Conservation (phyloP, 2,329 filamentous ascomycete genomes). For the Arthrobotrys musiformis region DNA sequence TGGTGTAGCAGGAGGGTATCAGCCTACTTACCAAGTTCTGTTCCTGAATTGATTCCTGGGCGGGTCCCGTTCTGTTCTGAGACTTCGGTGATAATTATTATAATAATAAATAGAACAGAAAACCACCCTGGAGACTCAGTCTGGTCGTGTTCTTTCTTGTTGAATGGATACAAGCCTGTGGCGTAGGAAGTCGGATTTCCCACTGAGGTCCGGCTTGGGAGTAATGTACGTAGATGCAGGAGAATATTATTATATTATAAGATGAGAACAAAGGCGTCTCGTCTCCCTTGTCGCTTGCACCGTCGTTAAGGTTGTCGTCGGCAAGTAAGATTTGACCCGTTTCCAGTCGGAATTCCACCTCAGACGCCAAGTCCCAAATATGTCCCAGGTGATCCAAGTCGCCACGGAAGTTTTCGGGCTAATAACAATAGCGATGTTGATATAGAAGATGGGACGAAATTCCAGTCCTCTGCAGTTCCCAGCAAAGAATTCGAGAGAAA, state of each 20-base stretch:
- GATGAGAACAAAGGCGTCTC: conserved; percentile 7
- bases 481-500: conserved; percentile 1
- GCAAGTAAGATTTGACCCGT: conserved; percentile 51
- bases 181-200: not conserved
- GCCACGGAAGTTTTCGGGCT: conserved; percentile 32
- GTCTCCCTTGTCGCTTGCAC: conserved; percentile 20
- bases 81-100: too few relatives aligned
- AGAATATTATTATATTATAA: conserved; percentile 3
- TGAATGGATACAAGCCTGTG: not conserved
- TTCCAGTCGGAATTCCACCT: conserved; percentile 32
- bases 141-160: not conserved
- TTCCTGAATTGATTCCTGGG: conserved; percentile 15
- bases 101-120: not conserved
- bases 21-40: conserved; percentile 26
- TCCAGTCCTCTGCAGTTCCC: conserved; percentile 7
- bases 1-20: conserved; percentile 13
- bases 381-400: conserved; percentile 20
- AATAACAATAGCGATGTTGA: not conserved
- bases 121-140: not conserved
- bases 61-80: conserved; percentile 1
- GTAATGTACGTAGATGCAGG: not conserved
- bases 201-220: not conserved
- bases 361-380: conserved; percentile 27
- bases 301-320: conserved; percentile 16
- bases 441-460: conserved; percentile 50